A percentile compares a stretch with the other conserved stretches of the same genome.
These are phyloP conservation scores for Colletotrichum karsti DNA, from an alignment of 2,329 filamentous ascomycete species.

Conservation along the genomic window DNA sequence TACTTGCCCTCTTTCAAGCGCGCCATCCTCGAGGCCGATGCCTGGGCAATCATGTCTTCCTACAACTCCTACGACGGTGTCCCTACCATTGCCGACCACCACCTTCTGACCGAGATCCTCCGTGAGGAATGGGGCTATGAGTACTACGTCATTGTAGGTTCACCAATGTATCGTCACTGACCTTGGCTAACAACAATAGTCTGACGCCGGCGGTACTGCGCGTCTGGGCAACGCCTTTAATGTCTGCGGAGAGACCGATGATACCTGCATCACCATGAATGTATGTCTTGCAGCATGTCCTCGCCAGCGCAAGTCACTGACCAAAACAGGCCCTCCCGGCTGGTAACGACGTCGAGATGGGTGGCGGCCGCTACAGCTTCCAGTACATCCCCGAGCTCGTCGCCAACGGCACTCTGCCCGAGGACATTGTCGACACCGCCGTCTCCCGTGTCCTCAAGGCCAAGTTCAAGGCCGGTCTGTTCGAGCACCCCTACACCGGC, in stretches of 20 bases:
- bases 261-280: slow-evolving; percentile 69
- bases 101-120: slow-evolving; percentile 74
- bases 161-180: not conserved
- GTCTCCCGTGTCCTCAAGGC: slow-evolving; percentile 71
- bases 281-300: slow-evolving; percentile 38
- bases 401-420: slow-evolving; percentile 65
- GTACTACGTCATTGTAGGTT: slow-evolving; percentile 62
- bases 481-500: slow-evolving; percentile 73
- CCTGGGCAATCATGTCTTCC: slow-evolving; percentile 76
- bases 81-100: slow-evolving; percentile 71
- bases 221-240: slow-evolving; percentile 71
- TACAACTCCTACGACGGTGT: slow-evolving; percentile 81
- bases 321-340: slow-evolving; percentile 63
- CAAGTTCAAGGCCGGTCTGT: slow-evolving; percentile 76
- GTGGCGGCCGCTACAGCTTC: slow-evolving; percentile 77
- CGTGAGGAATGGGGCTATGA: slow-evolving; percentile 78
- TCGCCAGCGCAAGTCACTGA: not conserved
- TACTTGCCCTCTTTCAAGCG: slow-evolving; percentile 71
- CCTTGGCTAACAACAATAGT: slow-evolving; percentile 23
- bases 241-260: slow-evolving; percentile 70
- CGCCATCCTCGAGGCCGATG: slow-evolving; percentile 75
- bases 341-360: slow-evolving; percentile 81
- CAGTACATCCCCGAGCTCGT: slow-evolving; percentile 72
- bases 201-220: slow-evolving; percentile 76
- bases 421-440: slow-evolving; percentile 69